phyloP scores from a whole-genome alignment of 441 rosid species.

The Euphorbia celastroides region DNA sequence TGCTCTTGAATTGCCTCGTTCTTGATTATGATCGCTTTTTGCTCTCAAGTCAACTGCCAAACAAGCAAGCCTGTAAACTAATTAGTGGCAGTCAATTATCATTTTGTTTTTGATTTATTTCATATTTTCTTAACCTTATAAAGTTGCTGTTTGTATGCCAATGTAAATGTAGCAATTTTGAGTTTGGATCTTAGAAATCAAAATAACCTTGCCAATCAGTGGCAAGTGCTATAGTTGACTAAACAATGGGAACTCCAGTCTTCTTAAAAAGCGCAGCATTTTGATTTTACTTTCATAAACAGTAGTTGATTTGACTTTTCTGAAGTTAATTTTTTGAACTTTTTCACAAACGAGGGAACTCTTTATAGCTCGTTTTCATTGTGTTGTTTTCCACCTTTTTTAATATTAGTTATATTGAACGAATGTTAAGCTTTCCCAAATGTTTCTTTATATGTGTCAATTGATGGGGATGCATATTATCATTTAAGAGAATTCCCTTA shows the following conservation, averaged over 20 bases:
- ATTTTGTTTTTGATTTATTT: no score
- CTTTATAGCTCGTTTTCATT: not conserved
- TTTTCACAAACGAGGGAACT: not conserved
- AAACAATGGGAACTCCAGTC: not conserved
- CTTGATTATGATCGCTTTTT: not conserved
- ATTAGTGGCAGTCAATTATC: not conserved
- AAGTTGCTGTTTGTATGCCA: not conserved
- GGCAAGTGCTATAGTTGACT: not conserved
- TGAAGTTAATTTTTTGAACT: not conserved
- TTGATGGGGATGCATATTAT: not conserved
- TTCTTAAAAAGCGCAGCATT: not conserved
- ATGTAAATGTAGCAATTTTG: not conserved
- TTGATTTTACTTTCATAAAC: not conserved
- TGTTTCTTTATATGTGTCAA: not conserved
- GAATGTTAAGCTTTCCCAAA: not conserved
- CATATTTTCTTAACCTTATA: no score
- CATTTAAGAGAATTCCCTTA: not conserved
- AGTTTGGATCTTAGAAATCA: constrained; percentile 1
- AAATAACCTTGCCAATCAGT: not conserved
- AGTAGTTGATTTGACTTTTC: not conserved
- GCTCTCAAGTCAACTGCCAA: not conserved
- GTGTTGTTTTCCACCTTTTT: not conserved
- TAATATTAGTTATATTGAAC: not conserved
- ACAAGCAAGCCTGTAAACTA: not conserved
- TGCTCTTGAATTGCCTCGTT: not conserved